Evolutionary conservation across 2,329 filamentous ascomycete species (phyloP), one percentile per base, ranked within the genome.

Genomic region (Stagonosporopsis vannaccii): DNA sequence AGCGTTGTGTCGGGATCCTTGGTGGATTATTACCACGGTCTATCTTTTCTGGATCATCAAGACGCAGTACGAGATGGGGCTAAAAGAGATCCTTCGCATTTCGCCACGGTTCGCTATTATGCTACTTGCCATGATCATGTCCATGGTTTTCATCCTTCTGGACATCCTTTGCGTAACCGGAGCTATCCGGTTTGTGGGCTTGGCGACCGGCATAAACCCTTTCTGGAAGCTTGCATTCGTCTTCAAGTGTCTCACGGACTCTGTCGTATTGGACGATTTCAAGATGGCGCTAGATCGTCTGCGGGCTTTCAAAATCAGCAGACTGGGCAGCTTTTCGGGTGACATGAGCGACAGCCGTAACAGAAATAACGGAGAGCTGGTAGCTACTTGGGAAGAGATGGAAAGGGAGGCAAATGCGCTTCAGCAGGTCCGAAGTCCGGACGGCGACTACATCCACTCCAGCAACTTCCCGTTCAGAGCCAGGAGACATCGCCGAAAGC

Each of bases 201-300:
- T 73, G 1, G 74, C 78, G 0, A 82, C 82, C 7, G 85, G 85
- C n/a, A 83, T 88, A 63, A 86, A 88, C 65, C 86, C 86, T 0
- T 88, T 87, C 69, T 88, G 86, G 86, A 87, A 85, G 79, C 68
- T 87, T 11, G 81, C 83, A 0, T 85, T 87, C 41, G 82, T 88
- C 20, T 88, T 87, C 79, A 89, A 89, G 73, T 89, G 87, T 58
- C 79, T 89, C 42, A 87, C 86, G 19, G 87, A 89, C 66, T 85
- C 83, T 0, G 85, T 89, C 47, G 82, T 89, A 47, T 81, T 89
- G 11, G 87, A 89, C 65, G 87, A 89, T 64, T 89, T 89, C 80
- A 88, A 88, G 66, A 87, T 85, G 3, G 80, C 80, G 0, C 69
- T 82, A 22, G 80, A 82, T 56, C 74, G 78, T 5, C 63, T 82